Base-by-base conservation (phyloP, 164 flowering plant genomes). In the Pachysandra terminalis region DNA sequence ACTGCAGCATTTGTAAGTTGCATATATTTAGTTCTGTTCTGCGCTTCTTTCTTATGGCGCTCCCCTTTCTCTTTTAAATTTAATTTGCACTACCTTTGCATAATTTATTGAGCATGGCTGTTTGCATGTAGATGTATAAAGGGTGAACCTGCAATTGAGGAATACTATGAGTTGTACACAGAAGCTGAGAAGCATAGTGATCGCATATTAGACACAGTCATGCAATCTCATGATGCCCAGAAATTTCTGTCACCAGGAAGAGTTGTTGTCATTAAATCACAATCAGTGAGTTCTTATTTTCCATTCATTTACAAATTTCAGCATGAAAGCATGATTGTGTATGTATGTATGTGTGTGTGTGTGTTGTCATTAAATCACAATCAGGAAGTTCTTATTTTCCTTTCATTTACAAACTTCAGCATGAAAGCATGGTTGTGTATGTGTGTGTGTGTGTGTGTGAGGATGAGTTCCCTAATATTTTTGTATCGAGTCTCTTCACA, bases 121-220 rank as follows among this genome's bases (percentile, higher is more conserved):
- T 73, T 71, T 74, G 61, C 72, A 13, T 85, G 74, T 77, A 96
- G 98, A 71, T 96, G 99, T 70, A 88, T 93, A 79, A 88, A 88
- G 71, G 96, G 98, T 72, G 99, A 93, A 79, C 95, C 98, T 24
- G 84, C 89, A 49, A 93, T 96, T 68, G 98, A 96, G 80, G 99
- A 96, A 69, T 96, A 96, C 77, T 89, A 79, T 71, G 96, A 87
- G 56, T 78, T 87, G 83, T 77, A 75, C 73, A 58, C 69, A 14
- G 91, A 93, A 71, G 96, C 93, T 71, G 93, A 96, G 71, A 73
- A 67, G 49, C 69, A 76, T 65, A 62, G 71, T 70, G 74, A 75
- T 49, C 70, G 75, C 78, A 80, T 93, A 67, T 75, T 70, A 23
- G 91, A 88, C 64, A 81, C 78, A 27, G 81, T 92, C 66, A 82